Base-by-base conservation (phyloP, 768 basidiomycete species). In the Mycena albidolilacea region DNA sequence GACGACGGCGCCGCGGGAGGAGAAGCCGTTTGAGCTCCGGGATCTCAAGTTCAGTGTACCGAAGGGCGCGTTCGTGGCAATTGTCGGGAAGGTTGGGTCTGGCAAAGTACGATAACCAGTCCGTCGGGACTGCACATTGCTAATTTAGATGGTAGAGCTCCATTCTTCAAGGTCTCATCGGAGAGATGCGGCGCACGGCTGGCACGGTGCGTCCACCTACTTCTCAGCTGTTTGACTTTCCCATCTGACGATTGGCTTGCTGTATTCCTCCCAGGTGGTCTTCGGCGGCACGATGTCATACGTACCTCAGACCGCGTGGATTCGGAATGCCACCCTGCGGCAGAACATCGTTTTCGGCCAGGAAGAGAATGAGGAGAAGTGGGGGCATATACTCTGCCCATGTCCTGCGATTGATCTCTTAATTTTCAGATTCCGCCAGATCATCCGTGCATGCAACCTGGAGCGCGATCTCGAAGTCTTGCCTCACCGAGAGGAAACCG, bases 291-390 rank as follows among this genome's bases (percentile, higher is more conserved):
- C 83, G 1, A 82, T 90, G 7, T 88, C 89, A 0, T 91, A 91
- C 77, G 89, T 90, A 0, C 88, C 91, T 6, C 90, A 92, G 78
- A 79, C 84, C 23, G 82, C 92, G 0, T 93, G 92, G 92, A 91
- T 93, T 75, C 82, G 82, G 77, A 91, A 91, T 78, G 91, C 91
- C 0, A 93, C 91, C 0, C 81, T 95, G 35, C 86, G 90, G 37
- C 88, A 93, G 64, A 96, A 96, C 79, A 89, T 96, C 74, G 77
- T 91, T 0, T 95, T 96, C 77, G 94, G 93, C 0, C 86, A 90
- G 75, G 81, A 84, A 7, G 90, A 90, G 69, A 89, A 95, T 64
- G 89, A 90, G 50, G 83, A 85, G 14, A 86, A 82, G 89, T 89
- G 54, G 19, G 78, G 30, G 30, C 30, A 30, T 30, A 30, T 30